Percentiles rank a stretch among this genome's conserved stretches.
Evolutionary conservation across 345 rosid species (phyloP).

Genomic region (Crucihimalaya himalaica): DNA sequence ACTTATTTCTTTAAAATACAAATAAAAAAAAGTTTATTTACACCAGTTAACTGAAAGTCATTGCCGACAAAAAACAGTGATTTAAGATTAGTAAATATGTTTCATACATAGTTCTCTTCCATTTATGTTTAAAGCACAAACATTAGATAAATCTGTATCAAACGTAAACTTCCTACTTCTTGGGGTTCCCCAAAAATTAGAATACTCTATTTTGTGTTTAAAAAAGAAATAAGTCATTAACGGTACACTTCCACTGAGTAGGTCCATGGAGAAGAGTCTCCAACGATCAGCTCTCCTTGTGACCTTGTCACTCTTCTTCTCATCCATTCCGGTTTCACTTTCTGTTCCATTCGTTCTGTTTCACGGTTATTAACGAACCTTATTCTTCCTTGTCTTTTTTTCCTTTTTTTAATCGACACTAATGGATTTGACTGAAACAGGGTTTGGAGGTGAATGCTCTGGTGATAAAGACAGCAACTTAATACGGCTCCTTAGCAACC

Average conservation of each 20-base stretch:
- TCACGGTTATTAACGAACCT: conserved; percentile 50
- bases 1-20: too few relatives aligned
- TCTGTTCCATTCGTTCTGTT: conserved; percentile 69
- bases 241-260: neutral
- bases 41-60: too few relatives aligned
- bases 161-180: neutral
- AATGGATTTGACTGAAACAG: conserved; percentile 40
- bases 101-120: neutral
- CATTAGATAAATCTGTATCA: too few relatives aligned
- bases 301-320: conserved; percentile 33
- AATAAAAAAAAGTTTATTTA: too few relatives aligned
- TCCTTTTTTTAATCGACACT: neutral
- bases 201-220: neutral
- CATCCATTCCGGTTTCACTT: conserved; percentile 41
- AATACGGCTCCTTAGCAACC: conserved; percentile 53
- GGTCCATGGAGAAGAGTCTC: conserved; percentile 24
- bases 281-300: conserved; percentile 26
- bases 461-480: conserved; percentile 48
- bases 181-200: neutral
- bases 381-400: neutral
- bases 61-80: too few relatives aligned
- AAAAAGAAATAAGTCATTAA: neutral
- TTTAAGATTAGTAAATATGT: too few relatives aligned
- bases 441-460: conserved; percentile 72
- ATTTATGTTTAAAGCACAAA: too few relatives aligned